These are phyloP conservation scores for Miscanthus sacchariflorus DNA, from an alignment of 202 grass and related monocot species.

Conservation along the genomic window DNA sequence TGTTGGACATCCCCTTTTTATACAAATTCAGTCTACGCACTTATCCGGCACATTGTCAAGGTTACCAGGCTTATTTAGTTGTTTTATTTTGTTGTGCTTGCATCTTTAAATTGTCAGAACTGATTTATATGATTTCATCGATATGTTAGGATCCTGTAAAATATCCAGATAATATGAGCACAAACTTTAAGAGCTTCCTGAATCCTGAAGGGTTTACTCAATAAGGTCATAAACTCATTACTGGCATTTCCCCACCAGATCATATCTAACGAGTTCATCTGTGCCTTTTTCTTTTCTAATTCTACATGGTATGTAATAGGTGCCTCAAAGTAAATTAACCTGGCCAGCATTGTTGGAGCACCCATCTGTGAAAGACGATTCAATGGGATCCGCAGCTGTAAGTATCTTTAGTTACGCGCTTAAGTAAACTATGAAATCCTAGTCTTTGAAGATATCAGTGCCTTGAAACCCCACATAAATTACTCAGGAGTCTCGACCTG, in stretches of 20 bases:
- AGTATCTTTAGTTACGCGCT: slow-evolving; percentile 33
- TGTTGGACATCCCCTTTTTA: too few relatives aligned
- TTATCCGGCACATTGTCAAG: too few relatives aligned
- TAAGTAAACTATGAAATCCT: slow-evolving; percentile 3
- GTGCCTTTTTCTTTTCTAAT: slow-evolving; percentile 48
- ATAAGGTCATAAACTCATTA: slow-evolving; percentile 59
- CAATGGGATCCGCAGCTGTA: slow-evolving; percentile 51
- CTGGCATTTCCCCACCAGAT: slow-evolving; percentile 4
- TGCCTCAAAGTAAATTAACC: slow-evolving; percentile 87
- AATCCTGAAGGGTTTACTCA: too few relatives aligned
- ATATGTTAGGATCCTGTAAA: too few relatives aligned
- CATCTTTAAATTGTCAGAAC: too few relatives aligned
- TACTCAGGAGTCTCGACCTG: slow-evolving; percentile 42
- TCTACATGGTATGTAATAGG: slow-evolving; percentile 53
- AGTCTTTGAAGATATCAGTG: not conserved
- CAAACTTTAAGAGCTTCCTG: too few relatives aligned
- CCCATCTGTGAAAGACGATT: slow-evolving; percentile 89
- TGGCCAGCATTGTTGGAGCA: slow-evolving; percentile 93
- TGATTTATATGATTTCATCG: too few relatives aligned
- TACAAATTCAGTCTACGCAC: too few relatives aligned
- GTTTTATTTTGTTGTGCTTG: too few relatives aligned
- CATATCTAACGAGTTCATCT: slow-evolving; percentile 28
- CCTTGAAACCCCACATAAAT: slow-evolving; percentile 13
- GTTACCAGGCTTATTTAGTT: too few relatives aligned
- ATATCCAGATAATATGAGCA: too few relatives aligned